Base-by-base conservation (phyloP, 192 early-diverging fungal species). In the Allomyces arbusculus region DNA sequence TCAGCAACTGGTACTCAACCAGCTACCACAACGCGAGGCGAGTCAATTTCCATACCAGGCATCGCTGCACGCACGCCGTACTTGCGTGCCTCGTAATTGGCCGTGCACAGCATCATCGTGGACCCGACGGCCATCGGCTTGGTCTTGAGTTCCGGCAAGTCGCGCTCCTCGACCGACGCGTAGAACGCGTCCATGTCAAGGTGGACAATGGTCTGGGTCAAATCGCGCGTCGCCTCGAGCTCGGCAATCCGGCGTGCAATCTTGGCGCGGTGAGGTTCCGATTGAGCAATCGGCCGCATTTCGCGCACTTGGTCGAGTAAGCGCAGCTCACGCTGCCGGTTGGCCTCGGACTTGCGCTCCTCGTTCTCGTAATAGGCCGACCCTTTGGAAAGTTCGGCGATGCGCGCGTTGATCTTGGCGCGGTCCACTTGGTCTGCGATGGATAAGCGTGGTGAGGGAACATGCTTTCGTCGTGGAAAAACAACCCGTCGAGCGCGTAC, bases 111-210 rank as follows among this genome's bases (percentile, higher is more conserved):
- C 75, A 87, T 85, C 16, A 61, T 55, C 23, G 71, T 69, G 20
- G 70, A 75, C 26, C 82, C 84, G 14, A 87, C 84, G 19, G 70
- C 82, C 82, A 88, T 83, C 14, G 84, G 84, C 24, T 76, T 77
- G 10, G 62, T 64, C 65, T 82, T 82, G 22, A 87, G 64, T n/a
- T 79, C 73, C 0, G 86, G 82, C 4, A 73, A 63, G 62, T 88
- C 85, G 19, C 80, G 75, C 71, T 84, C 84, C 74, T 87, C 86
- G 1, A 88, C 82, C 3, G 84, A 79, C 0, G 84, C 84, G 69
- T 84, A 88, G 62, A 84, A 88, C 10, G 86, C 85, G 65, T 85
- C 82, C 86, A 87, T 87, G 66, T 87, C 86, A 28, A 87, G 72
- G 69, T 83, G 83, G 14, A 81, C 79, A 33, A 88, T 86, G 40